Evolutionary conservation across 495 filamentous ascomycete species (phyloP), one percentile per base, ranked within the genome.

Genomic region (Lophiostoma macrostomum): DNA sequence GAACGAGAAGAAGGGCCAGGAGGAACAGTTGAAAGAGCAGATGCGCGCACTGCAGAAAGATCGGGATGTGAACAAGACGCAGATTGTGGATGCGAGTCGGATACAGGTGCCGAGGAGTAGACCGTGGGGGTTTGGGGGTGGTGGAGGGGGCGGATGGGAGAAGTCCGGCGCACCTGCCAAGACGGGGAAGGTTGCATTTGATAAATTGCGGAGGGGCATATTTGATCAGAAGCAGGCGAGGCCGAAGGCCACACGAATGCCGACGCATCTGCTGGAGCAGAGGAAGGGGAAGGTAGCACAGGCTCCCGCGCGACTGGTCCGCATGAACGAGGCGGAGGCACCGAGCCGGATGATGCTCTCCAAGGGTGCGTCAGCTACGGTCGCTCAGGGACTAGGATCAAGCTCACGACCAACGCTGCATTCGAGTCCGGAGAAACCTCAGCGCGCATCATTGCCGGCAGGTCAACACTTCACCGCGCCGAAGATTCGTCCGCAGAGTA

Each of bases 1-100:
- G 27, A 27, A 25, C 24, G 60, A 67, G 49, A 50, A 60, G 14
- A 28, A 48, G 23, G 34, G 43, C 29, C 45, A 64, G 46, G 35
- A 49, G 12, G 63, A 55, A 13, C 44, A 38, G 12, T 42, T 69
- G 47, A 49, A 28, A 23, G 56, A 48, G 20, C 51, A 46, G 7
- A 41, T 64, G 40, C 23, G 31, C 13, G 56, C 44, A 1, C 13
- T 64, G 42, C 44, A 58, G 20, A 38, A 62, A 20, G 41, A 60
- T 25, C 35, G 48, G 34, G 48, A 53, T 8, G 46, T 31, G 14
- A 59, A 60, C 14, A 51, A 42, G n/a, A 58, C 54, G 1, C 20
- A 10, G 12, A 62, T 62, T 36, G 51, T 61, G n/a, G 32, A 56
- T 5, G 58, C 45, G 12, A 19, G 19, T 31, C 8, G 27, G 23